Evolutionary conservation across 2,329 filamentous ascomycete species (phyloP), one percentile per base, ranked within the genome.

Genomic region (Fusarium graminum): DNA sequence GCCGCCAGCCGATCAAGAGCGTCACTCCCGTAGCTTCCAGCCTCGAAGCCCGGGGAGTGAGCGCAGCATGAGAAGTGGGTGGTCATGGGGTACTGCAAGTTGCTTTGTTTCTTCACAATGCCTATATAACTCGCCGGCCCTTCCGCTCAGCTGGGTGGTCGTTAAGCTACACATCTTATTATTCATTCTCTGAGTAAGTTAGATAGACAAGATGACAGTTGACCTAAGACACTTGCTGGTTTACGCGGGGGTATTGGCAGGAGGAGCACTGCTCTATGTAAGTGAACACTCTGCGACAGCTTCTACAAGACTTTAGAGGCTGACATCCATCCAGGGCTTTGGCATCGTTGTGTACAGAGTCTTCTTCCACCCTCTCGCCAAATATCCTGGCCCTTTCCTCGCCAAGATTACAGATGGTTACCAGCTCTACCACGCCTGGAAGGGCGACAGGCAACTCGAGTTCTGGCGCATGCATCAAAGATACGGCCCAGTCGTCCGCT

Each of bases 401-500:
- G 87, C 86, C 57, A 89, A 86, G 72, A 76, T 90, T 68, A 88
- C 88, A n/a, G 83, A 88, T 70, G 85, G 80, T 66, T 85, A 89
- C 70, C 86, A 89, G 74, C 84, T 90, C 29, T 94, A 92, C 76
- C 88, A 93, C 69, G 90, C 90, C 45, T 91, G 88, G 78, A 89
- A 87, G 72, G 92, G 91, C 51, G 88, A 91, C 68, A 85, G 91
- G 2, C 91, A 94, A 74, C 83, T 94, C 17, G 87, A 91, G 72
- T 89, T 93, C 72, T 88, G 88, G 80, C 82, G 85, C 29, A 82
- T 90, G 69, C 92, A 96, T 75, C 80, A 89, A 69, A 83, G 85
- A 74, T 93, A 96, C 72, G 91, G 91, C 82, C 80, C 82, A n/a
- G 76, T 88, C 49, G 90, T 94, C n/a, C 90, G 92, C 28, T 92